Base-by-base conservation (phyloP, 1,139 yeast genomes). In the Kazachstania sp. region DNA sequence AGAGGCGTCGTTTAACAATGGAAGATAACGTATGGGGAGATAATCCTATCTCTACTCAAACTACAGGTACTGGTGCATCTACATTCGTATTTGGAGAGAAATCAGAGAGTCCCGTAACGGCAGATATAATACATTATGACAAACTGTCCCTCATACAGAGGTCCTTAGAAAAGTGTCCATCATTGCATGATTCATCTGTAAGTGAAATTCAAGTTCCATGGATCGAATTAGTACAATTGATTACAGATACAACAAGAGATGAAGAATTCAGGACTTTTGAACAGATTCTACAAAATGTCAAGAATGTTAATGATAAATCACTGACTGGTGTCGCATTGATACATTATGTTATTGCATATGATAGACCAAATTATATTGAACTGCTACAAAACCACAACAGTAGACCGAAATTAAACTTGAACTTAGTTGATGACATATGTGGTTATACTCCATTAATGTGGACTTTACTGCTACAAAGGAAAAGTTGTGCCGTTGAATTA, bases 391-490 rank as follows among this genome's bases (percentile, higher is more conserved):
- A 32, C 5, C 32, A 43, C 3, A 16, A 43, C 6, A 46, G 44
- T 5, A 54, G 57, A 13, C 19, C 15, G 6, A 39, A 19, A 11
- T 39, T 51, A 63, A 70, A 70, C 50, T 56, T 69, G 18, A 70
- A 72, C 49, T 56, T 61, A 37, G 58, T 63, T 3, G 78, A 73
- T 48, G 58, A 58, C 2, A 38, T 70, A 37, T 55, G 69, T 11
- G 71, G 71, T 40, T 71, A 71, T 63, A 68, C 76, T 0, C 76
- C 77, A 4, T 50, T 71, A n/a, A 73, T 71, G 75, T 73, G 77
- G 77, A 72, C 75, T 6, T 69, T 74, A 2, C 63, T 66, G 46
- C 55, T 72, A 44, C 66, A 68, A 32, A 60, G 68, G 39, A 55
- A 59, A 45, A 61, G 62, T 2, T 59, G 72, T 18, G 64, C 67